Evolutionary conservation across 1,284 basidiomycete genomes (phyloP).

Genomic region (Ustilago crameri): DNA sequence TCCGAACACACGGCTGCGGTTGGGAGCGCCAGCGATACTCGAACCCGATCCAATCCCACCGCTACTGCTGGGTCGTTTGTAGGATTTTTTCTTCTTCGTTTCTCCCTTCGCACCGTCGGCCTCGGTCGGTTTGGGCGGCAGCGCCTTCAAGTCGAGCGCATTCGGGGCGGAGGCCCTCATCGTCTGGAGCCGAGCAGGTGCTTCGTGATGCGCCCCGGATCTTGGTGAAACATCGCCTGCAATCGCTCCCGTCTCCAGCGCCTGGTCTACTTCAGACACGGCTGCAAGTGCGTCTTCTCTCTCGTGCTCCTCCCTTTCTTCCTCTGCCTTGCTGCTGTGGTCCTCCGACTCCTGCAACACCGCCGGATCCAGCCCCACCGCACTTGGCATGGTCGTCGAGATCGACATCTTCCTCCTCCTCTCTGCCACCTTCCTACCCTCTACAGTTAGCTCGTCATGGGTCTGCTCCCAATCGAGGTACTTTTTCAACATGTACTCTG

Average conservation of each 20-base stretch:
- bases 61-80: conserved; percentile 32
- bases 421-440: conserved; percentile 51
- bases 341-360: conserved; percentile 6
- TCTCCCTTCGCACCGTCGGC: neutral
- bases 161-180: conserved; percentile 19
- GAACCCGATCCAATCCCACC: conserved; percentile 11
- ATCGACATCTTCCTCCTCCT: conserved; percentile 44
- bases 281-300: neutral
- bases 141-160: neutral
- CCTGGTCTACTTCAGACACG: neutral
- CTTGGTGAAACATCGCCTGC: conserved; percentile 4
- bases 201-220: conserved; percentile 36
- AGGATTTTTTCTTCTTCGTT: conserved; percentile 27
- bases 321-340: neutral
- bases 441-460: conserved; percentile 48
- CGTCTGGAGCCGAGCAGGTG: conserved; percentile 40
- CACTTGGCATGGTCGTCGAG: conserved; percentile 8
- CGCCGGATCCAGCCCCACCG: conserved; percentile 17
- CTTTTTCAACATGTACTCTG: conserved; percentile 32
- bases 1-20: conserved; percentile 14
- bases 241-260: conserved; percentile 5
- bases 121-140: neutral
- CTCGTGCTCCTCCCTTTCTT: neutral
- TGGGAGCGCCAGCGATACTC: neutral
- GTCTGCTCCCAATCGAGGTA: conserved; percentile 49